Percentiles rank a stretch among this genome's conserved stretches.
Conservation (phyloP, 2,329 filamentous ascomycete species). For the Phaeophleospora eucalypticola region DNA sequence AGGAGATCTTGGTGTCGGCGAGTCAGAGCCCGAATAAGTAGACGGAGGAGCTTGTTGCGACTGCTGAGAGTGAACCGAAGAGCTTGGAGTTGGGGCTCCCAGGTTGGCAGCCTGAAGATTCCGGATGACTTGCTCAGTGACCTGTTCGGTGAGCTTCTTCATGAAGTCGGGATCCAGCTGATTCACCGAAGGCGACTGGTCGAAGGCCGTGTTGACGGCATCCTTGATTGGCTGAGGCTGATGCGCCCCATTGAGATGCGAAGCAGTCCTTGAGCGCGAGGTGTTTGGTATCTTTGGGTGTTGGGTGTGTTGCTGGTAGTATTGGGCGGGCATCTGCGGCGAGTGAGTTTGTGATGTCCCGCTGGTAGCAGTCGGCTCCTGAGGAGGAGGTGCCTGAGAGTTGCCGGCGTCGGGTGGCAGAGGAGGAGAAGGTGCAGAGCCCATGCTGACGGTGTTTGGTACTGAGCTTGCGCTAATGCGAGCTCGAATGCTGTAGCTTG, state of each 20-base stretch:
- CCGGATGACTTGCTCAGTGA: conserved; percentile 53
- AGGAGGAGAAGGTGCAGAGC: conserved; percentile 1
- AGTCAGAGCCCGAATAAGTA: conserved; percentile 31
- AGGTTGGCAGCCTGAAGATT: conserved; percentile 26
- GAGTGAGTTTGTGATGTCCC: neutral
- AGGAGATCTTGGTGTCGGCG: conserved; percentile 31
- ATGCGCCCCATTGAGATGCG: conserved; percentile 22
- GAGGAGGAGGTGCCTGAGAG: neutral
- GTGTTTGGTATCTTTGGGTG: conserved; percentile 8
- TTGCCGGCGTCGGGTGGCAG: conserved; percentile 1
- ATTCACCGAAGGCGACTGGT: conserved; percentile 46
- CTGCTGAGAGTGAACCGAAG: conserved; percentile 28
- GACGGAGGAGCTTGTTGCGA: conserved; percentile 17
- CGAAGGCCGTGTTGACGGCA: conserved; percentile 54
- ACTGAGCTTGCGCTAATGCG: neutral
- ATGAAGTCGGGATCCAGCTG: conserved; percentile 58
- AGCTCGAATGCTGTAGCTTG: neutral
- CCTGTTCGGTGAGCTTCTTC: conserved; percentile 55
- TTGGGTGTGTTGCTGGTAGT: conserved; percentile 2
- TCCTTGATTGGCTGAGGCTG: conserved; percentile 49
- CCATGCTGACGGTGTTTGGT: neutral
- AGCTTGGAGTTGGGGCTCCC: conserved; percentile 13
- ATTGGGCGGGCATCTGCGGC: neutral
- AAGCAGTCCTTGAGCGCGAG: conserved; percentile 15
- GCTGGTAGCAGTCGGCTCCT: neutral